Evolutionary conservation across 108 stramenopile genomes (phyloP).

Genomic region (Cyclotella baltica): DNA sequence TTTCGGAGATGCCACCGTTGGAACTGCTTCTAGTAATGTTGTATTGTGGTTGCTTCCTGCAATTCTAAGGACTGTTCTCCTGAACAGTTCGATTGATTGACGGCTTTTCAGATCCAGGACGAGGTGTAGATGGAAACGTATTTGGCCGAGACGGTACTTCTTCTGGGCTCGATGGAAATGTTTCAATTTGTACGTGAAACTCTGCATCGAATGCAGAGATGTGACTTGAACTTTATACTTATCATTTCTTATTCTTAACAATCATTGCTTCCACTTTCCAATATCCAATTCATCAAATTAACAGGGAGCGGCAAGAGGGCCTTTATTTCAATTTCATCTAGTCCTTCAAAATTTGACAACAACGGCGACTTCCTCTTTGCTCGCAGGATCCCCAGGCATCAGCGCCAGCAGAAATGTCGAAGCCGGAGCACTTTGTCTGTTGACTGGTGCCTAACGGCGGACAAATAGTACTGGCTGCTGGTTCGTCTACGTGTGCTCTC

Average conservation of each 20-base stretch:
- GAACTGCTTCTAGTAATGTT: slow-evolving; percentile 17
- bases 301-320: slow-evolving; percentile 34
- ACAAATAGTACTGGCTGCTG: slow-evolving; percentile 12
- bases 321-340: slow-evolving; percentile 22
- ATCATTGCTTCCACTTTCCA: not conserved
- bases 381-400: slow-evolving; percentile 21
- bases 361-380: slow-evolving; percentile 18
- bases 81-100: slow-evolving; percentile 19
- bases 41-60: slow-evolving; percentile 19
- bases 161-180: slow-evolving; percentile 23
- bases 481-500: not conserved
- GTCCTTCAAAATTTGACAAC: slow-evolving; percentile 16
- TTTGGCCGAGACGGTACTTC: slow-evolving; percentile 20
- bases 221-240: too few relatives aligned
- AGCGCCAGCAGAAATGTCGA: slow-evolving; percentile 9
- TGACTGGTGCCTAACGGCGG: slow-evolving; percentile 27
- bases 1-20: slow-evolving; percentile 12
- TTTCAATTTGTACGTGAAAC: slow-evolving; percentile 23
- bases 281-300: not conserved
- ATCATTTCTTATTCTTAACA: too few relatives aligned
- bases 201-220: not conserved
- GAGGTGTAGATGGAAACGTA: slow-evolving; percentile 23
- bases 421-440: slow-evolving; percentile 22
- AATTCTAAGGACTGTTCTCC: slow-evolving; percentile 15
- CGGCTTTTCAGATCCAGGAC: slow-evolving; percentile 19